Percentiles rank a stretch among this genome's conserved stretches.
These are phyloP conservation scores for Monsonia emarginata DNA, from an alignment of 441 rosid species.

Conservation along the genomic window DNA sequence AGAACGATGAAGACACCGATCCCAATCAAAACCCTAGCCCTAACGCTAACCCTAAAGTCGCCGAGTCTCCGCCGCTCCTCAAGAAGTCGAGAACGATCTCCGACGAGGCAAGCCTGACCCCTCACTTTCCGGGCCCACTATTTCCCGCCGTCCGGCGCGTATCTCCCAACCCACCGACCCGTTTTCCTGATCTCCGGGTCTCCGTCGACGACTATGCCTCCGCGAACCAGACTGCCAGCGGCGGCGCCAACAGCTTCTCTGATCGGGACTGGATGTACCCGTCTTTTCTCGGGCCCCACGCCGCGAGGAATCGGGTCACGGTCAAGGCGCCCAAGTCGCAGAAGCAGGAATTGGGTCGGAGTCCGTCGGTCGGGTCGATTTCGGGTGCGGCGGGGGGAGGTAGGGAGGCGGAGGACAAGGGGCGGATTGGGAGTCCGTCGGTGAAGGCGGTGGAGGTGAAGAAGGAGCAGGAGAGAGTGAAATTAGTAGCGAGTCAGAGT, in stretches of 20 bases:
- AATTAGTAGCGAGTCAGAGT: conserved; percentile 25
- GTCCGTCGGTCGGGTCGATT: neutral
- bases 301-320: conserved; percentile 30
- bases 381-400: conserved; percentile 6
- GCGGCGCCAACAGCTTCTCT: conserved; percentile 19
- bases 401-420: conserved; percentile 23
- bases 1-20: neutral
- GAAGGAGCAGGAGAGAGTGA: conserved; percentile 18
- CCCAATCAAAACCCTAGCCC: neutral
- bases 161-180: conserved; percentile 21
- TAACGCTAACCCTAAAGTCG: conserved; percentile 19
- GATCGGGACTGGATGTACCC: conserved; percentile 60
- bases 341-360: conserved; percentile 18
- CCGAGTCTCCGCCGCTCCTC: conserved; percentile 44
- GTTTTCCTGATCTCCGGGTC: conserved; percentile 30
- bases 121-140: conserved; percentile 49
- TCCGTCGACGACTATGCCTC: conserved; percentile 21
- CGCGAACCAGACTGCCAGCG: conserved; percentile 12
- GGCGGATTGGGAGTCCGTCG: conserved; percentile 10
- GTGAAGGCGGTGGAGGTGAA: neutral
- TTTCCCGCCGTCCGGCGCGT: conserved; percentile 46
- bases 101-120: conserved; percentile 27
- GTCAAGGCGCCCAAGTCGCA: conserved; percentile 21
- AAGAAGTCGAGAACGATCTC: conserved; percentile 42
- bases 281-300: conserved; percentile 50